Percentiles rank a stretch among this genome's conserved stretches.
Evolutionary conservation across 1,284 basidiomycete species (phyloP).

Genomic region (Cutaneotrichosporon sp.): DNA sequence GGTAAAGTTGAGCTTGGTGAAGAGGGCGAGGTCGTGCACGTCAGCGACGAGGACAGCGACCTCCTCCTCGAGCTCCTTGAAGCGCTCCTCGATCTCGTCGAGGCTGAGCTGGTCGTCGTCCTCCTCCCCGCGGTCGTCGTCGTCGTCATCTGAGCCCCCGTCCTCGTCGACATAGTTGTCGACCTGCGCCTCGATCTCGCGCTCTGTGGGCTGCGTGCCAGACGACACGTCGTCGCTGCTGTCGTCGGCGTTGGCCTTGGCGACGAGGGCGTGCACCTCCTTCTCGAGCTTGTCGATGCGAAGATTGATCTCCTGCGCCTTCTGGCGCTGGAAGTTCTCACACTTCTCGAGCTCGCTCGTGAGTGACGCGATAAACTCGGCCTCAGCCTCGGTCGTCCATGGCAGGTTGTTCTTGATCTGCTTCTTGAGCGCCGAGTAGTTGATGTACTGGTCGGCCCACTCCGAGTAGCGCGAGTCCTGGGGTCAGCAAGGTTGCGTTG

Average conservation of each 20-base stretch:
- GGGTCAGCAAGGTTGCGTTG: conserved; percentile 11
- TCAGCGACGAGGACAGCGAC: conserved; percentile 95
- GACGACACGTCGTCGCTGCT: conserved; percentile 53
- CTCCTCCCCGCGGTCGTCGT: conserved; percentile 59
- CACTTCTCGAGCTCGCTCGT: conserved; percentile 92
- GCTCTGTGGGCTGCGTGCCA: conserved; percentile 11
- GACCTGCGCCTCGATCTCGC: conserved; percentile 39
- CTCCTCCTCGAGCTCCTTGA: conserved; percentile 88
- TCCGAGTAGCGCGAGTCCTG: conserved; percentile 83
- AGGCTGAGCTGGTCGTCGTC: conserved; percentile 59
- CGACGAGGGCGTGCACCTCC: conserved; percentile 73
- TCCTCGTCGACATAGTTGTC: conserved; percentile 60
- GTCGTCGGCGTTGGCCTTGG: conserved; percentile 37
- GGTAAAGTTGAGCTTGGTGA: conserved; percentile 94
- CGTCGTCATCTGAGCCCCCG: conserved; percentile 57
- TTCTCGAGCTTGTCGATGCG: conserved; percentile 80
- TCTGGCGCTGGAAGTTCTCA: conserved; percentile 89
- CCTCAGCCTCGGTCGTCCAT: conserved; percentile 80
- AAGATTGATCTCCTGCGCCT: conserved; percentile 79
- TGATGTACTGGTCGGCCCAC: conserved; percentile 86
- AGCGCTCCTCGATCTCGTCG: conserved; percentile 83
- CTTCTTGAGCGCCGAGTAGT: conserved; percentile 86
- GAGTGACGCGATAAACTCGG: conserved; percentile 74
- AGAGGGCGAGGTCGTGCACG: conserved; percentile 94
- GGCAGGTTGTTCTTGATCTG: conserved; percentile 66